phyloP scores from a whole-genome alignment of 805 yeast species.

The Saturnispora silvae region DNA sequence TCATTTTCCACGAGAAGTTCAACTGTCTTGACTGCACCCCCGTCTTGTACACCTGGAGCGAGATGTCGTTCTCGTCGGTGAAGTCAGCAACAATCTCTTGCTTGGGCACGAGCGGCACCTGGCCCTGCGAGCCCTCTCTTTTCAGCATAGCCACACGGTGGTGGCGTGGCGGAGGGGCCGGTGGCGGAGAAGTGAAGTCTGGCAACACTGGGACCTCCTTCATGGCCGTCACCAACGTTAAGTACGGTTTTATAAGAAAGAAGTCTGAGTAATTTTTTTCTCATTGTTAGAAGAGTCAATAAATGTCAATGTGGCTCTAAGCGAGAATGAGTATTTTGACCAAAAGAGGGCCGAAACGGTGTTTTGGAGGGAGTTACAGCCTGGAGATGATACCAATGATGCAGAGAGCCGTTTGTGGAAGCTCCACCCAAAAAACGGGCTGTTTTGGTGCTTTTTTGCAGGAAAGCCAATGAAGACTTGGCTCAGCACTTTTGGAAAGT shows the following conservation, averaged over 20 bases:
- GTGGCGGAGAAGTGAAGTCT: conserved; percentile 1
- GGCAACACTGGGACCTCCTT: not conserved
- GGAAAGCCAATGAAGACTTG: no score
- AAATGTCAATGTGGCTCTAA: not conserved
- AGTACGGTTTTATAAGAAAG: no score
- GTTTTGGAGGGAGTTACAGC: no score
- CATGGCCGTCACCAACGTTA: not conserved
- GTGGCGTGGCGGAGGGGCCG: no score
- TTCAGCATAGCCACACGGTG: conserved; percentile 4
- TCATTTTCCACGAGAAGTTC: conserved; percentile 28
- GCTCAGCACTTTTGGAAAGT: no score
- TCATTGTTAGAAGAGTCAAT: not conserved
- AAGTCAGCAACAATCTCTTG: conserved; percentile 23
- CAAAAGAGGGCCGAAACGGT: not conserved
- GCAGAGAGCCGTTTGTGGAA: no score
- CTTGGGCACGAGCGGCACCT: not conserved
- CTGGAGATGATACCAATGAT: no score
- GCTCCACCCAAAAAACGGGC: no score
- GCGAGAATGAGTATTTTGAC: not conserved
- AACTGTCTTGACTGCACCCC: conserved; percentile 24
- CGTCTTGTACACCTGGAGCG: conserved; percentile 28
- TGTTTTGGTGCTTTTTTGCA: no score
- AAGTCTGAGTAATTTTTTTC: not conserved
- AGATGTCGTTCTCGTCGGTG: conserved; percentile 19
- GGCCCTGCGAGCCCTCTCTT: conserved; percentile 9